Evolutionary conservation across 2,329 filamentous ascomycete species (phyloP).

Genomic region (Dactylellina parvicollis): DNA sequence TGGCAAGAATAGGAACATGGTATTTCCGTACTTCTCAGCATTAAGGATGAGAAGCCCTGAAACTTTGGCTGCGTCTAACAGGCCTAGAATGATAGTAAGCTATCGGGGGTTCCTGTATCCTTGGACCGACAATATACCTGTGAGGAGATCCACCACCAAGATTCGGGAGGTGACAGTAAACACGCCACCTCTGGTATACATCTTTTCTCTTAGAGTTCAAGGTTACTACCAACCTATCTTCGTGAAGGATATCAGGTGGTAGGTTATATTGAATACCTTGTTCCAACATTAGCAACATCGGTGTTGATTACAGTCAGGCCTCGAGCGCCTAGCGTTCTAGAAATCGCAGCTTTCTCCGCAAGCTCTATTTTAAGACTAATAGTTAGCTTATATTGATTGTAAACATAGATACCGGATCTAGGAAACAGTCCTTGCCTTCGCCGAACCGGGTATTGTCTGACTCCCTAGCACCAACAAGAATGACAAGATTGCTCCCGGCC

Average conservation of each 20-base stretch:
- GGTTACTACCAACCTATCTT: background rate
- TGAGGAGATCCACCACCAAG: conserved; percentile 89
- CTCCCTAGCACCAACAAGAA: conserved; percentile 88
- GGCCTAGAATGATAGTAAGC: conserved; percentile 60
- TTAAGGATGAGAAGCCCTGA: conserved; percentile 89
- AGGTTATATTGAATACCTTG: conserved; percentile 63
- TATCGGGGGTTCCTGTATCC: conserved; percentile 46
- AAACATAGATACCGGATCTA: background rate
- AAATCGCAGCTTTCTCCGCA: conserved; percentile 93
- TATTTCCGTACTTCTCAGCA: conserved; percentile 71
- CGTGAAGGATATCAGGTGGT: background rate
- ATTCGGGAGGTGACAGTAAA: conserved; percentile 97
- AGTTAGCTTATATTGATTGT: background rate
- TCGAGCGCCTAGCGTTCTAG: conserved; percentile 80
- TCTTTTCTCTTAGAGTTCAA: conserved; percentile 74
- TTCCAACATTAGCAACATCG: conserved; percentile 85
- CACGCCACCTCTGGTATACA: conserved; percentile 88
- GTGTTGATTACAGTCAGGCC: conserved; percentile 94
- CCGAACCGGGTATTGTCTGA: conserved; percentile 97
- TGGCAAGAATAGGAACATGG: background rate
- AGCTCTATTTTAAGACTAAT: conserved; percentile 66
- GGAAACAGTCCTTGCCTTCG: conserved; percentile 67
- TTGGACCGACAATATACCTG: conserved; percentile 63
- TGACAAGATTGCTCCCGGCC: conserved; percentile 88
- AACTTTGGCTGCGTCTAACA: conserved; percentile 83